A percentile compares a stretch with the other conserved stretches of the same genome.
Evolutionary conservation across 2,329 filamentous ascomycete species (phyloP).

Genomic region (Claviceps digitariae): DNA sequence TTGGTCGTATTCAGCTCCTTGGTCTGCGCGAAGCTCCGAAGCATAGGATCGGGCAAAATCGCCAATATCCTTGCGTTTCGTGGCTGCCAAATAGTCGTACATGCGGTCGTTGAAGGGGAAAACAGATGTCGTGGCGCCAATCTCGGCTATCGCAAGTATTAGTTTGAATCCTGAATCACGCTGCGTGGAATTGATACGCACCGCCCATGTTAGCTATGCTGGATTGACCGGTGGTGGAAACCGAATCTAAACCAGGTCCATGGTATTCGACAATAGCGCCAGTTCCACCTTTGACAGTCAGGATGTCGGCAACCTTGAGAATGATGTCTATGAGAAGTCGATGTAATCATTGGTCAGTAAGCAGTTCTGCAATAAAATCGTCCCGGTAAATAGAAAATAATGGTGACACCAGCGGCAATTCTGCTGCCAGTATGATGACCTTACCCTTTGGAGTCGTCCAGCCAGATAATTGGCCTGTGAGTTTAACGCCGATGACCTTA

Average conservation of each 20-base stretch:
- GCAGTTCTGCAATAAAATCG: neutral
- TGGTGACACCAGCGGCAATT: neutral
- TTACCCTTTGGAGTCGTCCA: conserved; percentile 89
- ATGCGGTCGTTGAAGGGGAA: conserved; percentile 98
- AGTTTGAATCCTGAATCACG: neutral
- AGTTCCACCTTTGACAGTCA: conserved; percentile 96
- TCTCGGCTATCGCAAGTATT: conserved; percentile 39
- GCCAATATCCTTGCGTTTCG: conserved; percentile 80
- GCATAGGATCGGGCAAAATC: conserved; percentile 80
- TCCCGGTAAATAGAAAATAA: neutral
- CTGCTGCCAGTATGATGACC: conserved; percentile 14
- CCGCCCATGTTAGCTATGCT: conserved; percentile 59
- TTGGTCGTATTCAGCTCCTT: conserved; percentile 90
- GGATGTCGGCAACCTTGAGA: conserved; percentile 88
- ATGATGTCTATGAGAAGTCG: conserved; percentile 59
- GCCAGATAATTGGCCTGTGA: conserved; percentile 77
- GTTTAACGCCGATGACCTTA: conserved; percentile 90
- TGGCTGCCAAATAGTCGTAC: conserved; percentile 89
- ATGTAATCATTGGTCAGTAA: neutral
- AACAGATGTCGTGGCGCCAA: conserved; percentile 77
- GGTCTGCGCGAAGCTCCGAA: conserved; percentile 72
- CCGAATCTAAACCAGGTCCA: conserved; percentile 44
- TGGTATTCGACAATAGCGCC: conserved; percentile 76
- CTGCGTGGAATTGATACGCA: conserved; percentile 12
- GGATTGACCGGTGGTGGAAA: conserved; percentile 47